Evolutionary conservation across 208 protist genomes (phyloP), one percentile per base, ranked within the genome.

Genomic region (Trypanosomatidae sp.): DNA sequence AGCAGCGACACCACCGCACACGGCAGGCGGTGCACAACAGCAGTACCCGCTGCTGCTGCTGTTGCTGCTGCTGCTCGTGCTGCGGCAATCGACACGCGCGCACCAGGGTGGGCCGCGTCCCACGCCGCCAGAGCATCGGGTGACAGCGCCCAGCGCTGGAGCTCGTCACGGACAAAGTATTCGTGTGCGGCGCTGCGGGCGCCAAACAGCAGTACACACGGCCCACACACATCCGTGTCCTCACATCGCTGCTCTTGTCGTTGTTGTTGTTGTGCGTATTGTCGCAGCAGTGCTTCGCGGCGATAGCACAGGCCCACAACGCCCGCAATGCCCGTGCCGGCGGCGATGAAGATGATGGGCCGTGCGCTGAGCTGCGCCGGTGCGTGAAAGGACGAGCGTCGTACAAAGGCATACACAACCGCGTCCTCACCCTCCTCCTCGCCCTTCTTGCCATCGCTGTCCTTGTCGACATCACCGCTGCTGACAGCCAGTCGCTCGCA

Each of bases 331-430:
- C 94, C 94, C 4, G 91, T 97, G 35, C 94, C 94, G 0, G 91
- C 82, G 13, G 87, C 91, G 48, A 97, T 90, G 80, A 96, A 89
- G 13, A 96, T 51, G 4, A 96, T 37, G 6, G 88, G 84, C 3
- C 54, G 65, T 27, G 59, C 38, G 18, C 53, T 48, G 20, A 73
- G 48, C 18, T 56, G 59, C 19, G 56, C 50, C 23, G 90, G 86
- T 18, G 88, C 56, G 49, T 93, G 73, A 56, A 97, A 96, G 30
- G 53, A 76, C 18, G 78, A 93, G 33, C 56, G 57, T 24, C 85
- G 67, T n/a, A 96, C 73, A 56, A 89, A 96, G 18, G 75, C 66
- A n/a, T 66, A 83, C 13, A 88, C 61, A 13, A 41, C 24, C n/a
- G 11, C 30, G 7, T 44, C 26, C 6, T 53, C 53, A 21, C 64